A percentile compares a stretch with the other conserved stretches of the same genome.
phyloP scores from a whole-genome alignment of 148 eudicot genomes.

The Beta vulgaris region DNA sequence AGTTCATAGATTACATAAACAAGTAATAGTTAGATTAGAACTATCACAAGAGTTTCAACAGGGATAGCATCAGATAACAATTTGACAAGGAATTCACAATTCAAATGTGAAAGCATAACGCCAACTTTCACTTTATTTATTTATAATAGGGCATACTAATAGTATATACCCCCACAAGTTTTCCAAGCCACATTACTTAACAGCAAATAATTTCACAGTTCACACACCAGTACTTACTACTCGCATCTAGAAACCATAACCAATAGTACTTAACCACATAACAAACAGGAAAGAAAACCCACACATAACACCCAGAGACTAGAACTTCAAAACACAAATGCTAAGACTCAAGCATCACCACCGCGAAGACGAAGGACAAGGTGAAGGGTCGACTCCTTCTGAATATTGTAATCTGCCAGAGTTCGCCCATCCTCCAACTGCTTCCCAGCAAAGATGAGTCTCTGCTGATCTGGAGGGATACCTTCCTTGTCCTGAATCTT shows the following conservation, averaged over 20 bases:
- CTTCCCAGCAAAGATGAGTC: constrained; percentile 22
- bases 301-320: background rate
- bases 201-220: too few species aligned
- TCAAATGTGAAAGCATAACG: too few species aligned
- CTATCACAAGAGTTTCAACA: too few species aligned
- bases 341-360: background rate
- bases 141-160: background rate
- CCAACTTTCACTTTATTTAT: background rate
- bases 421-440: constrained; percentile 27
- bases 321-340: background rate
- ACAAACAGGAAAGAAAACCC: background rate
- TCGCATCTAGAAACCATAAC: too few species aligned
- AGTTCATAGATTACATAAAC: too few species aligned
- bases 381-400: constrained; percentile 22
- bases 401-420: constrained; percentile 28
- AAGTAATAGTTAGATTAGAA: too few species aligned
- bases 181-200: background rate
- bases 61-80: too few species aligned
- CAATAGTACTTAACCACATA: background rate
- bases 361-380: constrained; percentile 24
- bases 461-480: constrained; percentile 23
- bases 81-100: too few species aligned
- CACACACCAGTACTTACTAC: too few species aligned
- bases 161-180: background rate
- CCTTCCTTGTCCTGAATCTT: constrained; percentile 31